Evolutionary conservation across 805 yeast species (phyloP).

Genomic region (Hemisphaericaspora nanyangensis): DNA sequence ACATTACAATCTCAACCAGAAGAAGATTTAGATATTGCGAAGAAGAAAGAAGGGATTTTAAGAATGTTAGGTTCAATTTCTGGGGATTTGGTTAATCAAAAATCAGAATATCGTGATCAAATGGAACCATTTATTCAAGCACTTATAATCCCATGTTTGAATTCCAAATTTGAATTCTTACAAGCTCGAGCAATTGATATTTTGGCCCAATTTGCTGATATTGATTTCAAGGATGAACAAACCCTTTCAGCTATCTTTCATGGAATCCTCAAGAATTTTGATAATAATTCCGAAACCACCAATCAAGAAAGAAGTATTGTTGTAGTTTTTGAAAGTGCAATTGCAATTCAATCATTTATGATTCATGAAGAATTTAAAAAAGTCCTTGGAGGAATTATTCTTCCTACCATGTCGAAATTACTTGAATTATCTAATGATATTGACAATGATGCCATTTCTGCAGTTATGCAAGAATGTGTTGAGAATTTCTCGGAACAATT

Average conservation of each 20-base stretch:
- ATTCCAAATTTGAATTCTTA: constrained; percentile 59
- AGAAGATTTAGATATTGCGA: constrained; percentile 46
- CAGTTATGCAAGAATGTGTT: constrained; percentile 93
- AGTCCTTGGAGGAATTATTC: constrained; percentile 62
- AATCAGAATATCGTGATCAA: constrained; percentile 39
- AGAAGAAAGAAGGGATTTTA: constrained; percentile 73
- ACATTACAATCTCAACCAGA: constrained; percentile 24
- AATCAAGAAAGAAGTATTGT: constrained; percentile 47
- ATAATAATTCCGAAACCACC: not conserved
- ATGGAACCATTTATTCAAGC: constrained; percentile 65
- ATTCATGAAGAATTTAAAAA: constrained; percentile 62
- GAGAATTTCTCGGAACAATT: constrained; percentile 83
- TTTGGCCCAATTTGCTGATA: constrained; percentile 58
- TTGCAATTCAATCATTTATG: constrained; percentile 79
- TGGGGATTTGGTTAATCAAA: constrained; percentile 49
- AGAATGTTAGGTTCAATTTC: constrained; percentile 75
- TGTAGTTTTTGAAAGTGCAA: constrained; percentile 76
- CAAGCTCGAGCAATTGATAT: constrained; percentile 73
- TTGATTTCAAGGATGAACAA: constrained; percentile 42
- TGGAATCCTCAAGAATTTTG: constrained; percentile 31
- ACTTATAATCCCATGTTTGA: constrained; percentile 69
- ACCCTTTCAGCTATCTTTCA: constrained; percentile 25
- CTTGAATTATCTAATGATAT: constrained; percentile 71
- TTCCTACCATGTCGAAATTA: constrained; percentile 78
- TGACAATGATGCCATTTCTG: constrained; percentile 82